Percentiles rank a stretch among this genome's conserved stretches.
These are phyloP conservation scores for Porphyrellus cyaneotinctus DNA, from an alignment of 768 basidiomycete genomes.

Conservation along the genomic window DNA sequence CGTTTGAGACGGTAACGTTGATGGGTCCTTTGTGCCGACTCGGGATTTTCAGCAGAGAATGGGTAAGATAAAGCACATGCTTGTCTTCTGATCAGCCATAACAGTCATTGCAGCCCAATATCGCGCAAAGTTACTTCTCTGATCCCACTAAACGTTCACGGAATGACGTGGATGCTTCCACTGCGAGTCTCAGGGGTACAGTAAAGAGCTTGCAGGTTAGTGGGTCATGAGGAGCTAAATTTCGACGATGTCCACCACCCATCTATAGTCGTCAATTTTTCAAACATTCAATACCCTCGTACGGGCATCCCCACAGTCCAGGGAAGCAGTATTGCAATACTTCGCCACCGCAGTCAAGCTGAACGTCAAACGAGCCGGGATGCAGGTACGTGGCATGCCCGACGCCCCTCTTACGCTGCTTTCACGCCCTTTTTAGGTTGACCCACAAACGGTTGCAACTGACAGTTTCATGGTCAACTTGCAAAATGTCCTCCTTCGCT, in stretches of 20 bases:
- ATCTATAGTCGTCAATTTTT: slow-evolving; percentile 61
- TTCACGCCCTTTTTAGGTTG: slow-evolving; percentile 49
- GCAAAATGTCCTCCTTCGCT: slow-evolving; percentile 73
- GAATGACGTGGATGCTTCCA: slow-evolving; percentile 77
- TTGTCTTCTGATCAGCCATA: not conserved
- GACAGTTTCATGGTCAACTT: slow-evolving; percentile 94
- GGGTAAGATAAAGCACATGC: slow-evolving; percentile 46
- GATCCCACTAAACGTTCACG: slow-evolving; percentile 73
- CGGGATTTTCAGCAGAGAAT: slow-evolving; percentile 85
- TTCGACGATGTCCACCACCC: not conserved
- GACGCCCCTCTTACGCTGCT: not conserved
- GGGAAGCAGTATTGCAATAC: slow-evolving; percentile 80
- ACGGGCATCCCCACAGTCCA: slow-evolving; percentile 68
- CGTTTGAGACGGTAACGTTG: slow-evolving; percentile 63
- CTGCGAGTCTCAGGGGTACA: slow-evolving; percentile 81
- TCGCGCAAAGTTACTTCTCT: slow-evolving; percentile 79
- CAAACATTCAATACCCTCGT: slow-evolving; percentile 87
- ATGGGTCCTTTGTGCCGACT: slow-evolving; percentile 83
- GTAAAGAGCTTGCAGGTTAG: slow-evolving; percentile 78
- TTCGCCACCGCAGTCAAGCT: slow-evolving; percentile 70
- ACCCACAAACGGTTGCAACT: slow-evolving; percentile 77
- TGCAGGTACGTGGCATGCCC: slow-evolving; percentile 53
- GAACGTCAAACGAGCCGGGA: slow-evolving; percentile 86
- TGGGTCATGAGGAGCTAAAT: not conserved
- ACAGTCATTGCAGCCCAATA: slow-evolving; percentile 51